Conservation (phyloP, 2,329 filamentous ascomycete genomes). For the Raffaelea ambrosiae region DNA sequence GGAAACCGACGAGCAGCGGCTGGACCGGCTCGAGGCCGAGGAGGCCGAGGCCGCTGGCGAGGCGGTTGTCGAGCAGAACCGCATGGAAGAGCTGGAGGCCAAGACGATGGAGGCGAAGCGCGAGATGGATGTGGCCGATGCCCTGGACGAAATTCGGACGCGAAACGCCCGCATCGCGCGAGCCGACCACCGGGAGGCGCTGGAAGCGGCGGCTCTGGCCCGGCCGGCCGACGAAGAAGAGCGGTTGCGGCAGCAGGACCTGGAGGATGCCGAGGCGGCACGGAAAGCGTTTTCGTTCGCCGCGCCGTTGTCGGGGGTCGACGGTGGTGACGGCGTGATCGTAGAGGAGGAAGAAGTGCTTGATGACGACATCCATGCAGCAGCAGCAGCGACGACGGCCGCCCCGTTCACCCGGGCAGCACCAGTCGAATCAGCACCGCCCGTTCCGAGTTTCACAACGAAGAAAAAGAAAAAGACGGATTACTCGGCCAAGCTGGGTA, state of each 20-base stretch:
- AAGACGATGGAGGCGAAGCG: conserved; percentile 89
- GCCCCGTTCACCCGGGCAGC: conserved; percentile 16
- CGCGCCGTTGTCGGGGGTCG: too few species aligned
- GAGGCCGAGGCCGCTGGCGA: conserved; percentile 44
- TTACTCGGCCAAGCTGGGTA: conserved; percentile 63
- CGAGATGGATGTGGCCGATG: conserved; percentile 96
- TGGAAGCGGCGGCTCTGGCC: conserved; percentile 45
- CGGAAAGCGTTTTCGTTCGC: conserved; percentile 65
- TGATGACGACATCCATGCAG: not conserved
- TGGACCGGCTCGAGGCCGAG: conserved; percentile 76
- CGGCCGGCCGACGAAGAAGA: conserved; percentile 50
- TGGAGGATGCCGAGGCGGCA: conserved; percentile 77
- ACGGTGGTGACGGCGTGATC: conserved; percentile 24
- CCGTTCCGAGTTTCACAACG: conserved; percentile 63
- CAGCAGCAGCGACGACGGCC: not conserved
- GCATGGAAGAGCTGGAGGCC: conserved; percentile 90
- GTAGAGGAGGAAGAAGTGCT: conserved; percentile 39
- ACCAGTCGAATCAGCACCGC: conserved; percentile 24
- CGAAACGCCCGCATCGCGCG: conserved; percentile 82
- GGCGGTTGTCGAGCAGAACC: conserved; percentile 60
- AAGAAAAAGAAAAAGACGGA: conserved; percentile 84
- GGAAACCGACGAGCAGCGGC: conserved; percentile 79
- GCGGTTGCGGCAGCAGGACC: conserved; percentile 59
- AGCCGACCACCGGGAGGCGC: conserved; percentile 58
- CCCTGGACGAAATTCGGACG: conserved; percentile 86